phyloP scores from a whole-genome alignment of 331 rosid species.

The Ulmus americana region DNA sequence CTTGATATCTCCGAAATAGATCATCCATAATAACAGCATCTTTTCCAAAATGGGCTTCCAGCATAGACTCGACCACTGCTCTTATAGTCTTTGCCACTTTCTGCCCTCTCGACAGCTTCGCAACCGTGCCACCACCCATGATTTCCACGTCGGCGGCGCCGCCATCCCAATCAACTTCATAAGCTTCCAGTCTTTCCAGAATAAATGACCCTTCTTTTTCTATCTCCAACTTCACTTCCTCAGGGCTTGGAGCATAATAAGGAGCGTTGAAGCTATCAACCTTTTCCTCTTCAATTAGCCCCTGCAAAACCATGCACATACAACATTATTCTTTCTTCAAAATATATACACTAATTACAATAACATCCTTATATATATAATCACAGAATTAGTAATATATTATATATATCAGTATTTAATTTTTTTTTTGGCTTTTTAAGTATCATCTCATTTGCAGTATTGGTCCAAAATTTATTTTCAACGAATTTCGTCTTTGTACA shows the following conservation, averaged over 20 bases:
- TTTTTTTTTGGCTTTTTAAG: too few species aligned
- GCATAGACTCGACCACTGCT: slow-evolving; percentile 67
- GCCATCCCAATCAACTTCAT: slow-evolving; percentile 58
- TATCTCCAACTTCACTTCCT: slow-evolving; percentile 39
- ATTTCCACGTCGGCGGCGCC: background rate
- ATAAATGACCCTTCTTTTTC: slow-evolving; percentile 60
- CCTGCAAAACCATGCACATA: slow-evolving; percentile 22
- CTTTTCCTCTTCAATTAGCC: slow-evolving; percentile 48
- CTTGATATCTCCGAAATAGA: slow-evolving; percentile 31
- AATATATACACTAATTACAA: too few species aligned
- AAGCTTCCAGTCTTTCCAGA: slow-evolving; percentile 30
- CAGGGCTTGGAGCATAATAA: slow-evolving; percentile 58
- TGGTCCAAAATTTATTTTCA: too few species aligned
- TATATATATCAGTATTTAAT: too few species aligned
- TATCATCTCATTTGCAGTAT: too few species aligned
- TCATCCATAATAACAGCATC: slow-evolving; percentile 38
- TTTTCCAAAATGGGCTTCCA: slow-evolving; percentile 53
- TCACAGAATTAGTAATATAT: too few species aligned
- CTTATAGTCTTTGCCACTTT: slow-evolving; percentile 48
- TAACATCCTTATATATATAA: too few species aligned
- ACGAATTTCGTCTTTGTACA: too few species aligned
- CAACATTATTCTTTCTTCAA: too few species aligned
- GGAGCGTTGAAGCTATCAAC: slow-evolving; percentile 70
- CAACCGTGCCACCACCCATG: background rate
- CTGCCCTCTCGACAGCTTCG: slow-evolving; percentile 28